A percentile compares a stretch with the other conserved stretches of the same genome.
These are phyloP conservation scores for Panus rudis DNA, from an alignment of 768 basidiomycete genomes.

Conservation along the genomic window DNA sequence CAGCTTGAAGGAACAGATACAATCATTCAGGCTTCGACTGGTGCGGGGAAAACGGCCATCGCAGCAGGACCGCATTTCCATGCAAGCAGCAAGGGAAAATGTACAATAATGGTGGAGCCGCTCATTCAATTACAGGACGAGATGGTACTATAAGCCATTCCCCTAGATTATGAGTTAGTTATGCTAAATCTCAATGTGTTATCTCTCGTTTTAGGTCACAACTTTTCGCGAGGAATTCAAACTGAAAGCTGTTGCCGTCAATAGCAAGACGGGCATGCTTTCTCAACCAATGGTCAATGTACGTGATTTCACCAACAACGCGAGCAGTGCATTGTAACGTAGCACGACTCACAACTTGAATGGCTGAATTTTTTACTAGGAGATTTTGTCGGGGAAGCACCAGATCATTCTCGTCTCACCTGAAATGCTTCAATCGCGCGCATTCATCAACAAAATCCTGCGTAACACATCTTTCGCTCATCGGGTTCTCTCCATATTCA, in stretches of 20 bases:
- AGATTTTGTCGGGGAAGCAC: constrained; percentile 12
- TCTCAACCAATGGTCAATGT: background rate
- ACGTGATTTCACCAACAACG: too few species aligned
- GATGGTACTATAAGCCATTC: constrained; percentile 18
- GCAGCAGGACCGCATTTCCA: constrained; percentile 32
- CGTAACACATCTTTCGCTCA: constrained; percentile 15
- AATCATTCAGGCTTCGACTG: constrained; percentile 30
- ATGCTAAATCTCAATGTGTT: too few species aligned
- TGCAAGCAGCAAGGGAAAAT: constrained; percentile 19
- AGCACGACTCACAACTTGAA: too few species aligned
- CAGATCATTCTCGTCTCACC: constrained; percentile 22
- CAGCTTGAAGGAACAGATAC: constrained; percentile 27
- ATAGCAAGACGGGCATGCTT: constrained; percentile 18
- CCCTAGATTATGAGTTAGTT: too few species aligned
- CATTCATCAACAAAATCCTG: constrained; percentile 19
- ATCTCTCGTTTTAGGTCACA: too few species aligned
- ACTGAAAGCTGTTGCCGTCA: constrained; percentile 25
- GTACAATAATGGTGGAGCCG: constrained; percentile 33
- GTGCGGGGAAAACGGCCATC: constrained; percentile 30
- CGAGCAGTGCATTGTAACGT: too few species aligned
- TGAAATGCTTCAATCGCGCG: constrained; percentile 22
- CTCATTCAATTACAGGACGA: constrained; percentile 34
- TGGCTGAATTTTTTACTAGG: constrained; percentile 9
- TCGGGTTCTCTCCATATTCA: constrained; percentile 16
- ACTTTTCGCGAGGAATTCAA: constrained; percentile 28